A percentile compares a stretch with the other conserved stretches of the same genome.
Evolutionary conservation across 2,329 filamentous ascomycete species (phyloP).

Genomic region (Sporothrix globosa): DNA sequence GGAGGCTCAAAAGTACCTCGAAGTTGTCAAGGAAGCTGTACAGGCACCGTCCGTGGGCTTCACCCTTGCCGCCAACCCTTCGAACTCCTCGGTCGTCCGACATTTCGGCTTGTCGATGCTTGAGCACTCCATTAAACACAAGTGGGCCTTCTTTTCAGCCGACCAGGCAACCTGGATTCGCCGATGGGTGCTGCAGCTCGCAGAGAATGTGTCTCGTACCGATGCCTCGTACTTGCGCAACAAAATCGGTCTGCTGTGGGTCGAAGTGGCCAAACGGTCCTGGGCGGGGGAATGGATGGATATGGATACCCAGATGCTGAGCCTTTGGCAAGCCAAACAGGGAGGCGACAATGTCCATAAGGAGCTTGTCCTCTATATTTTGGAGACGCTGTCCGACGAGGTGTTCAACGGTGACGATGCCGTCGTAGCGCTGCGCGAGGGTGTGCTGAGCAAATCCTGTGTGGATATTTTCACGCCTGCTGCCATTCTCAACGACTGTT

Average conservation of each 20-base stretch:
- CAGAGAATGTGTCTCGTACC: slow-evolving; percentile 67
- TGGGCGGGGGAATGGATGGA: slow-evolving; percentile 94
- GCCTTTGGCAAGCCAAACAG: slow-evolving; percentile 75
- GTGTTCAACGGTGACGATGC: slow-evolving; percentile 90
- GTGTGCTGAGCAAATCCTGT: slow-evolving; percentile 81
- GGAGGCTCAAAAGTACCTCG: slow-evolving; percentile 83
- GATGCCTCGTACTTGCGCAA: slow-evolving; percentile 86
- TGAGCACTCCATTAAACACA: slow-evolving; percentile 85
- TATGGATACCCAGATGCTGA: slow-evolving; percentile 83
- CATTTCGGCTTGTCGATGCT: slow-evolving; percentile 93
- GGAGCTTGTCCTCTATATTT: slow-evolving; percentile 81
- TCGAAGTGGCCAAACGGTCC: slow-evolving; percentile 87
- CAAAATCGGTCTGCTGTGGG: slow-evolving; percentile 93
- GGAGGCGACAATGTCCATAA: slow-evolving; percentile 67
- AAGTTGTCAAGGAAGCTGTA: slow-evolving; percentile 76
- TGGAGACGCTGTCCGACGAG: slow-evolving; percentile 93
- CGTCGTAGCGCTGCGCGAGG: slow-evolving; percentile 79
- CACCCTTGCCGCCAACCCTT: slow-evolving; percentile 73
- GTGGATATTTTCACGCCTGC: slow-evolving; percentile 92
- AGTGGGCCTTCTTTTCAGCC: slow-evolving; percentile 72
- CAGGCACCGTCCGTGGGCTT: slow-evolving; percentile 86
- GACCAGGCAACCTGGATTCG: slow-evolving; percentile 71
- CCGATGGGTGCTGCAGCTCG: slow-evolving; percentile 77
- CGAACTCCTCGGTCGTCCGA: slow-evolving; percentile 78
- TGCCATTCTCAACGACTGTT: slow-evolving; percentile 72